Conservation (phyloP, 768 basidiomycete species). For the Tricholoma bakamatsutake region DNA sequence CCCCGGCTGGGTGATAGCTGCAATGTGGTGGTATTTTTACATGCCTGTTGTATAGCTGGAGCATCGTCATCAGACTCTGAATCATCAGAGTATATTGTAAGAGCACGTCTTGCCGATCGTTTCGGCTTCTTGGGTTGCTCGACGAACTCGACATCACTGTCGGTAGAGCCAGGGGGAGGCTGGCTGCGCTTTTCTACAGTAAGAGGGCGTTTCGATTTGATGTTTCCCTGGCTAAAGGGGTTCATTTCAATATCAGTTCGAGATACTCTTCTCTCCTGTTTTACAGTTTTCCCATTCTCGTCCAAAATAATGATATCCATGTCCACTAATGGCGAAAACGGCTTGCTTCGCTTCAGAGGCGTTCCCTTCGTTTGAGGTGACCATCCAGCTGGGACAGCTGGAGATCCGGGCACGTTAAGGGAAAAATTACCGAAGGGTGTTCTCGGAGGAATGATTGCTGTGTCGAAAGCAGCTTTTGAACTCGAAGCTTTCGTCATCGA, state of each 20-base stretch:
- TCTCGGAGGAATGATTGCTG: conserved; percentile 21
- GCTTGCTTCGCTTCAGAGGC: conserved; percentile 29
- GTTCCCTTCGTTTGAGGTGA: conserved; percentile 18
- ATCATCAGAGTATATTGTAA: conserved; percentile 43
- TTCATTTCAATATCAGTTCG: conserved; percentile 37
- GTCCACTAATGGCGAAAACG: conserved; percentile 45
- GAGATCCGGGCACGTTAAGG: conserved; percentile 30
- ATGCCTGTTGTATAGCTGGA: conserved; percentile 9
- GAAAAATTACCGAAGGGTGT: conserved; percentile 26
- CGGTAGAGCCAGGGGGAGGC: conserved; percentile 7
- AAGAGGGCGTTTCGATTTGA: neutral
- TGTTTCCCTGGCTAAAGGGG: conserved; percentile 10
- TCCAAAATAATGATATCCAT: conserved; percentile 69
- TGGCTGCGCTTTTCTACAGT: neutral
- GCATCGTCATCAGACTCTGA: conserved; percentile 31
- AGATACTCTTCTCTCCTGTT: conserved; percentile 56
- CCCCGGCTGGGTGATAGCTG: conserved; percentile 8
- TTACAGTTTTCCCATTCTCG: conserved; percentile 48
- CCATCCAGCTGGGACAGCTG: conserved; percentile 27
- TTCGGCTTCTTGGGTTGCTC: conserved; percentile 20
- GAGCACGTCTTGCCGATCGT: conserved; percentile 20
- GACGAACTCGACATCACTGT: conserved; percentile 20
- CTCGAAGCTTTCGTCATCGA: conserved; percentile 10
- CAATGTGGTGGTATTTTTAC: conserved; percentile 1
- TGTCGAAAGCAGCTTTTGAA: conserved; percentile 4